A percentile compares a stretch with the other conserved stretches of the same genome.
These are phyloP conservation scores for Exserohilum turcica DNA, from an alignment of 2,329 filamentous ascomycete species.

Conservation along the genomic window DNA sequence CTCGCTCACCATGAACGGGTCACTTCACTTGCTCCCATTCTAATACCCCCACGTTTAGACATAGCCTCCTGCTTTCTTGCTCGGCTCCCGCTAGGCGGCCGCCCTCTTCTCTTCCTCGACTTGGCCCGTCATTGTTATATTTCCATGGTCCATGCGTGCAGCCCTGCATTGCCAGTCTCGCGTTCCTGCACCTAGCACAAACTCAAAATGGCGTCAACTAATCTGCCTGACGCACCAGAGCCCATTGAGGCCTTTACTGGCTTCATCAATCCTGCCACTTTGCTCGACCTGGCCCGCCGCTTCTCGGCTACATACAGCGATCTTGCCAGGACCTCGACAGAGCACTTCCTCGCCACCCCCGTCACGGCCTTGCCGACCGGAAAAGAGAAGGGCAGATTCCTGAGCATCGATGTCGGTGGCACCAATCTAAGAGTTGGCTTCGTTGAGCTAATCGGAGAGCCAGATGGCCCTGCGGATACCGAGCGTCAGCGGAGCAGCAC, in stretches of 20 bases:
- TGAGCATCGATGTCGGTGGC: slow-evolving; percentile 61
- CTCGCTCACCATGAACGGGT: slow-evolving; percentile 7
- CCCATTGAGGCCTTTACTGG: slow-evolving; percentile 39
- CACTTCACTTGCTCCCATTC: slow-evolving; percentile 4
- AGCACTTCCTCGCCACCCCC: slow-evolving; percentile 50
- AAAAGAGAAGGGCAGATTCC: slow-evolving; percentile 67
- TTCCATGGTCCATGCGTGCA: slow-evolving; percentile 10
- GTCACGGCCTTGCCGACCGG: slow-evolving; percentile 54
- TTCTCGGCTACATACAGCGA: slow-evolving; percentile 45
- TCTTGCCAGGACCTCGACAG: slow-evolving; percentile 43
- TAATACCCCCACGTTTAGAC: slow-evolving; percentile 1
- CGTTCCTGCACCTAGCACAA: slow-evolving; percentile 7
- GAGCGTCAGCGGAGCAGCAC: slow-evolving; percentile 22
- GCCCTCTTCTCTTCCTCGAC: neutral
- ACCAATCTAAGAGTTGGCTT: slow-evolving; percentile 73
- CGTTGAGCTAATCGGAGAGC: slow-evolving; percentile 62
- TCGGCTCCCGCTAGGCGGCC: slow-evolving; percentile 2
- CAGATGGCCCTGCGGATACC: slow-evolving; percentile 32
- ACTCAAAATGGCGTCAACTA: slow-evolving; percentile 23
- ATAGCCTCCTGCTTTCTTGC: neutral
- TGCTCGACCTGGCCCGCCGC: slow-evolving; percentile 42
- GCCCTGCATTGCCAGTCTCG: slow-evolving; percentile 6
- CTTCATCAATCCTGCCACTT: slow-evolving; percentile 37
- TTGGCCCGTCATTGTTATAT: neutral
- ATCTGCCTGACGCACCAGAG: slow-evolving; percentile 15